Conservation (phyloP, 78 protist species). For the Speleostelium caveatum region DNA sequence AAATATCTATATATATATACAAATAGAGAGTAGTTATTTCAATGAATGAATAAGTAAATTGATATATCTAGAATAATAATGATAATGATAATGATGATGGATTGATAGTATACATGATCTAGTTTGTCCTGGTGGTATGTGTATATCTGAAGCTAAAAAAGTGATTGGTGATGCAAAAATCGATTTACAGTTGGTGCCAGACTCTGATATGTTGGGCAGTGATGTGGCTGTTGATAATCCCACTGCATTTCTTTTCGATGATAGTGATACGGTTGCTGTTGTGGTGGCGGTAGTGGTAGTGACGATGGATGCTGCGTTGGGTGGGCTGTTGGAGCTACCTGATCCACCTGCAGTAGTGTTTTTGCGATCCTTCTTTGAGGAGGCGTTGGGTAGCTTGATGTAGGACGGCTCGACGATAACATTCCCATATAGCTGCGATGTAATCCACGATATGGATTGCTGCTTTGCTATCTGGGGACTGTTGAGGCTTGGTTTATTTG, state of each 20-base stretch:
- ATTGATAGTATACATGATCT: conserved; percentile 32
- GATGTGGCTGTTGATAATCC: conserved; percentile 67
- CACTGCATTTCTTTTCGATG: not conserved
- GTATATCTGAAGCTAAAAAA: conserved; percentile 55
- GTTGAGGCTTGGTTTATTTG: conserved; percentile 39
- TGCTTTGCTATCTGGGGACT: not conserved
- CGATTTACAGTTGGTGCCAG: conserved; percentile 40
- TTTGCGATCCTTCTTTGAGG: not conserved
- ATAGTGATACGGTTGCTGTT: not conserved
- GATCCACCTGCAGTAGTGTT: not conserved
- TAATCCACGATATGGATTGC: conserved; percentile 50
- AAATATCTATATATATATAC: conserved; percentile 28
- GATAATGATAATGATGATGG: not conserved
- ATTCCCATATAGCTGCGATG: conserved; percentile 73
- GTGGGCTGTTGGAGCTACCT: not conserved
- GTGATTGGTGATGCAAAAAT: conserved; percentile 76
- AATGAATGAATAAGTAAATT: not conserved
- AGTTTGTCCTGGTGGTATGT: conserved; percentile 61
- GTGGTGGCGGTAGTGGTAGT: not conserved
- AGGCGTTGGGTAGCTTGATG: not conserved
- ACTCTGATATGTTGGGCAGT: conserved; percentile 49
- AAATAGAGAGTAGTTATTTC: too few species aligned
- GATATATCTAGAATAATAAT: not conserved
- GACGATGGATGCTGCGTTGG: not conserved
- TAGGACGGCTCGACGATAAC: conserved; percentile 43